Evolutionary conservation across 768 basidiomycete genomes (phyloP).

Genomic region (Auricularia sp.): DNA sequence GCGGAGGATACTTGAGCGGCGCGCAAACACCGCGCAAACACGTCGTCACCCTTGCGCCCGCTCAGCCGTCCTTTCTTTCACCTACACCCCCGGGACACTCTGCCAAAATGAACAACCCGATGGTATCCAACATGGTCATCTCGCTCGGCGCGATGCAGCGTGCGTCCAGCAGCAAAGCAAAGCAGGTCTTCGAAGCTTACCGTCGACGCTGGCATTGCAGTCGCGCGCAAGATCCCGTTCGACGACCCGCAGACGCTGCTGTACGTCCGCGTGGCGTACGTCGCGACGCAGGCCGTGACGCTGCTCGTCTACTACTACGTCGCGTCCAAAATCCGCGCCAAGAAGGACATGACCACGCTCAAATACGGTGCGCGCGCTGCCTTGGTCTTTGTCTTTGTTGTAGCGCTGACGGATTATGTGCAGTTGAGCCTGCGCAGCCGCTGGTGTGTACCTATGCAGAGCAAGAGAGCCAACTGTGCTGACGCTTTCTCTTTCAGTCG

Average conservation of each 20-base stretch:
- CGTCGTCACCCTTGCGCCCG: background rate
- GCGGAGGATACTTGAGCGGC: too few species aligned
- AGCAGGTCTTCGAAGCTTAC: background rate
- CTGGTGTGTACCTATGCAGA: conserved; percentile 43
- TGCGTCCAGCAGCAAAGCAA: conserved; percentile 16
- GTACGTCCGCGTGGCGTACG: conserved; percentile 80
- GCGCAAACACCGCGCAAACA: too few species aligned
- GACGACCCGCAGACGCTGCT: conserved; percentile 74
- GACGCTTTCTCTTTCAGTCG: conserved; percentile 26
- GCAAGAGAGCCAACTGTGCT: background rate
- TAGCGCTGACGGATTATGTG: background rate
- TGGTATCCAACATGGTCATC: conserved; percentile 72
- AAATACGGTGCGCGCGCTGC: conserved; percentile 67
- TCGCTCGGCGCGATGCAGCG: conserved; percentile 92
- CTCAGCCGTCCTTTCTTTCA: background rate
- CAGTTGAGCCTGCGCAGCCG: conserved; percentile 66
- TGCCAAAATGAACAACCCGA: conserved; percentile 51
- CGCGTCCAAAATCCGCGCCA: conserved; percentile 78
- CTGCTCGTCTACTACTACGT: conserved; percentile 73
- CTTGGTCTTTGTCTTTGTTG: background rate
- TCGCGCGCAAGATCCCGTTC: conserved; percentile 85
- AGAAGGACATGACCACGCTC: conserved; percentile 91
- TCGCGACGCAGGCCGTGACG: conserved; percentile 58
- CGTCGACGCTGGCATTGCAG: conserved; percentile 26
- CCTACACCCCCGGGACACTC: background rate